Conservation (phyloP, 176 grass and related monocot genomes). For the Guadua angustifolia region DNA sequence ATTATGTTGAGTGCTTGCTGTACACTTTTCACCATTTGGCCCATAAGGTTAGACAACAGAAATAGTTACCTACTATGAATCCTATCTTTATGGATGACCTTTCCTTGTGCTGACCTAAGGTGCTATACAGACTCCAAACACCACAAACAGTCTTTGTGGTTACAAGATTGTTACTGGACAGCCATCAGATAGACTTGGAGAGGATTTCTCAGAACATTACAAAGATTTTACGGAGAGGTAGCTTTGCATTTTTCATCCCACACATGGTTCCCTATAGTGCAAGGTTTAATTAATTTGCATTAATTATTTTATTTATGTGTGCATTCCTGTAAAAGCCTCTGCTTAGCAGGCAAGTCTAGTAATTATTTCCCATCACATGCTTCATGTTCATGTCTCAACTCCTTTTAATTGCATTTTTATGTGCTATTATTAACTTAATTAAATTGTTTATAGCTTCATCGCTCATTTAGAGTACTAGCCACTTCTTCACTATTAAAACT, state of each 20-base stretch:
- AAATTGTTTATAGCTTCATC: neutral
- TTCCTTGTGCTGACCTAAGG: slow-evolving; percentile 40
- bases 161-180: slow-evolving; percentile 99
- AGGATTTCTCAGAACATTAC: slow-evolving; percentile 90
- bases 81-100: slow-evolving; percentile 21
- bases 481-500: slow-evolving; percentile 22
- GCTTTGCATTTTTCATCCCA: slow-evolving; percentile 10
- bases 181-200: slow-evolving; percentile 96
- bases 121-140: slow-evolving; percentile 86
- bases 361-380: slow-evolving; percentile 28
- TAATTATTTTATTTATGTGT: slow-evolving; percentile 24
- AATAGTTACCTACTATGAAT: slow-evolving; percentile 34
- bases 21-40: slow-evolving; percentile 97
- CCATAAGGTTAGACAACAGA: slow-evolving; percentile 72
- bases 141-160: slow-evolving; percentile 95
- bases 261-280: neutral
- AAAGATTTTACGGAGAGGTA: slow-evolving; percentile 96
- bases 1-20: slow-evolving; percentile 86
- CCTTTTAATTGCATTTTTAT: slow-evolving; percentile 1
- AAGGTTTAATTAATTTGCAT: slow-evolving; percentile 8
- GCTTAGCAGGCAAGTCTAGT: neutral
- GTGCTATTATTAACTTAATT: slow-evolving; percentile 5
- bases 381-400: slow-evolving; percentile 26
- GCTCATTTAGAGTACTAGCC: neutral
- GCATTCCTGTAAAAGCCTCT: neutral